phyloP scores from a whole-genome alignment of 495 filamentous ascomycete genomes.

The Aspergillus affinis region DNA sequence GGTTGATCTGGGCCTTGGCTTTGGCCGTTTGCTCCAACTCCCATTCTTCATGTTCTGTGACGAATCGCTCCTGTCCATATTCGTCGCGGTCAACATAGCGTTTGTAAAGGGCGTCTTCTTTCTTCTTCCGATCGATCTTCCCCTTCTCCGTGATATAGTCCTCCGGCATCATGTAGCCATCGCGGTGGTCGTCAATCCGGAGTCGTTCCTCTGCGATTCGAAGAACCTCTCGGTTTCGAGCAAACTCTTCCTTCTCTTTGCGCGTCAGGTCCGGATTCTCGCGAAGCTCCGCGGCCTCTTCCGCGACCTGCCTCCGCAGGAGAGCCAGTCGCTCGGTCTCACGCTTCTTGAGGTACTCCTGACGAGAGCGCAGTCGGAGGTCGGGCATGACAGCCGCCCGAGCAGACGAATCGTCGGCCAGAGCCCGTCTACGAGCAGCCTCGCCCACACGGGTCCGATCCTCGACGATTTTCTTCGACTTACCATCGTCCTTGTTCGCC shows the following conservation, averaged over 20 bases:
- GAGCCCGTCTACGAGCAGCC: conserved; percentile 55
- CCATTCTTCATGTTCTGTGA: conserved; percentile 97
- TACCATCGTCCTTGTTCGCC: conserved; percentile 65
- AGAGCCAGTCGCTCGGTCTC: conserved; percentile 82
- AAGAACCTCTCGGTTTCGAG: conserved; percentile 83
- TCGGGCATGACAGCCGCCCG: conserved; percentile 68
- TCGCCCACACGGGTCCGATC: conserved; percentile 61
- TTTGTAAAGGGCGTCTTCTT: conserved; percentile 86
- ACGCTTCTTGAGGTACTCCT: conserved; percentile 91
- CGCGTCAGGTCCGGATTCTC: conserved; percentile 73
- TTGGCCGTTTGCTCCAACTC: conserved; percentile 88
- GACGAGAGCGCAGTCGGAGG: conserved; percentile 76
- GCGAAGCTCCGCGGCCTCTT: conserved; percentile 80
- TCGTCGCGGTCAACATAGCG: conserved; percentile 90
- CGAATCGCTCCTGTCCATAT: conserved; percentile 80
- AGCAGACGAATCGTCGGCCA: conserved; percentile 65
- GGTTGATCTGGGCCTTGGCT: conserved; percentile 81
- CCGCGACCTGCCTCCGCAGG: conserved; percentile 85
- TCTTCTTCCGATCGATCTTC: conserved; percentile 85
- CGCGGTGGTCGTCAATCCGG: conserved; percentile 84
- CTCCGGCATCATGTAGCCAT: conserved; percentile 92
- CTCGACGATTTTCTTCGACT: conserved; percentile 73
- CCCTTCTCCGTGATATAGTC: conserved; percentile 93
- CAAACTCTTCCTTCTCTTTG: conserved; percentile 85
- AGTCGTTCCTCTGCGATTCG: conserved; percentile 85